Evolutionary conservation across 2,329 filamentous ascomycete species (phyloP).

Genomic region (Diaporthe citriasiana): DNA sequence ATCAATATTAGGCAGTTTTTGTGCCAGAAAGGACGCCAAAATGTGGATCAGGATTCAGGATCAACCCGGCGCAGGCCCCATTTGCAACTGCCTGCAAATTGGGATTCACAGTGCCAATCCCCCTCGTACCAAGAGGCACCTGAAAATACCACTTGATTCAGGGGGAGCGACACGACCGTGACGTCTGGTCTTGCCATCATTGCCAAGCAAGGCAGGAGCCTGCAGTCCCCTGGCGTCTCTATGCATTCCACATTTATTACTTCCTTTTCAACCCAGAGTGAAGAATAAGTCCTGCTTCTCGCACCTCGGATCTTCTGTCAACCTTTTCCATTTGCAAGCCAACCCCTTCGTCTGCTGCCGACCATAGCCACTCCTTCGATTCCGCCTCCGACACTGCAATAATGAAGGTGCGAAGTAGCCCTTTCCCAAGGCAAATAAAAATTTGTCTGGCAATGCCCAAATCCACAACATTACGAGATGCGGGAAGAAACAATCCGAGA

Average conservation of each 20-base stretch:
- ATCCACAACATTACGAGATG: neutral
- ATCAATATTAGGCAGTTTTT: neutral
- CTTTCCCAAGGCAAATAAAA: neutral
- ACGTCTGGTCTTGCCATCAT: neutral
- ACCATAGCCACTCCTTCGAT: conserved; percentile 28
- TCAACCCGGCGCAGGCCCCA: conserved; percentile 18
- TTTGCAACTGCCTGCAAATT: conserved; percentile 29
- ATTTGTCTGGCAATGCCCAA: neutral
- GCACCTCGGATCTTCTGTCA: neutral
- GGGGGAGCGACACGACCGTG: conserved; percentile 22
- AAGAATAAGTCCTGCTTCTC: conserved; percentile 29
- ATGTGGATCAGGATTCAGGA: conserved; percentile 32
- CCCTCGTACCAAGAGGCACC: conserved; percentile 19
- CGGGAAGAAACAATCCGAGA: neutral
- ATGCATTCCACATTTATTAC: conserved; percentile 20
- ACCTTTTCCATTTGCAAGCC: neutral
- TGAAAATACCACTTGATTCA: conserved; percentile 20
- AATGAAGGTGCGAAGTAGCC: conserved; percentile 36
- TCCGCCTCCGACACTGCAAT: neutral
- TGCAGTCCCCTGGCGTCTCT: conserved; percentile 1
- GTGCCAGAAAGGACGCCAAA: neutral
- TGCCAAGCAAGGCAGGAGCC: conserved; percentile 4
- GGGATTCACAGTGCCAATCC: conserved; percentile 34
- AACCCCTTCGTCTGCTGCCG: neutral
- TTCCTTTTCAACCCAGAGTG: neutral